Evolutionary conservation across 768 basidiomycete species (phyloP), one percentile per base, ranked within the genome.

Genomic region (Coprinellus aureogranulatus): DNA sequence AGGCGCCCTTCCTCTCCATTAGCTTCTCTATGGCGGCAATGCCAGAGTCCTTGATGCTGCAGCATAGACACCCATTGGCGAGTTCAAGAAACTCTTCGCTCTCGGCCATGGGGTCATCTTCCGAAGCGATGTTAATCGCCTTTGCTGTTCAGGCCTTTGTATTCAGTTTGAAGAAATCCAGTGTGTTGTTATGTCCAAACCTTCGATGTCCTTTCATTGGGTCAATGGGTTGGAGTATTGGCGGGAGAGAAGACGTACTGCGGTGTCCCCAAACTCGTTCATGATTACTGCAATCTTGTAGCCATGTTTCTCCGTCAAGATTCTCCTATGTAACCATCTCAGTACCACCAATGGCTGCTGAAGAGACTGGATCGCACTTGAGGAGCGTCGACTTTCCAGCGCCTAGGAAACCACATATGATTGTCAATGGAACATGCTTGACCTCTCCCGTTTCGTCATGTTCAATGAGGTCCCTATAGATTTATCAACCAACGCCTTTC

Each of bases 251-350:
- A 31, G n/a, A 76, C 86, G 67, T 65, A 92, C 90, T 64, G 92
- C 92, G 20, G 94, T 94, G 68, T 97, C 94, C 9, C 94, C 96
- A 68, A 98, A 98, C 72, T 95, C 94, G 67, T 96, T 97, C 92
- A 97, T 94, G 61, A 96, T 97, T 22, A 99, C 96, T 4, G 96
- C 96, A 55, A 99, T 97, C 37, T 90, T 85, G 67, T 94, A 94
- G 2, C 96, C 95, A 81, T 98, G 96, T 39, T 87, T 80, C n/a
- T 94, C 93, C 11, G 91, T 96, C 59, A 98, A 75, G 64, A 98
- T 95, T 30, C 94, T 87, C 63, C 88, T 90, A 61, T 18, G 48
- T 30, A 45, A 58, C 57, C 18, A 27, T 5, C 50, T 46, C 28
- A 58, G 20, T 46, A 52, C 41, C 31, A 18, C 18, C 25, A 34